Evolutionary conservation across 2,329 filamentous ascomycete species (phyloP).

Genomic region (Cryoendolithus antarcticus): DNA sequence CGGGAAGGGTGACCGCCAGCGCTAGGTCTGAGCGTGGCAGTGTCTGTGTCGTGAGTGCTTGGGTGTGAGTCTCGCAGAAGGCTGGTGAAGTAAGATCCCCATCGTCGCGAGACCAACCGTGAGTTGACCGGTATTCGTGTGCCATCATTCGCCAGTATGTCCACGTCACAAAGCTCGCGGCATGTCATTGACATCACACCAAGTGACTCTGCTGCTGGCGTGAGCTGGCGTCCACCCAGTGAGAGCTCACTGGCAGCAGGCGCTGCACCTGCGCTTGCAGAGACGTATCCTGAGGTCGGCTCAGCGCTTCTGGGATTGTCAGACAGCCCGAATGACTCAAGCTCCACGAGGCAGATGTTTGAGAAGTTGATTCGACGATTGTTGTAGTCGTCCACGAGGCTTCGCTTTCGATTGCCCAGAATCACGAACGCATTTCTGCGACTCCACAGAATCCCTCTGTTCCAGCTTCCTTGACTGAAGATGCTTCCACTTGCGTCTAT

Average conservation of each 20-base stretch:
- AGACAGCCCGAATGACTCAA: conserved; percentile 94
- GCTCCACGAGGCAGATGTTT: conserved; percentile 90
- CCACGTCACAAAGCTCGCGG: conserved; percentile 91
- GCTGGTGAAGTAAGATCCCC: conserved; percentile 94
- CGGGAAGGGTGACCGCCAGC: conserved; percentile 42
- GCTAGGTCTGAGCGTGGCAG: conserved; percentile 59
- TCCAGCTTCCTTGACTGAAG: conserved; percentile 96
- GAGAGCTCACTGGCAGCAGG: conserved; percentile 31
- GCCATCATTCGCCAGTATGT: conserved; percentile 80
- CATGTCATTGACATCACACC: conserved; percentile 68
- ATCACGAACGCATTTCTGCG: conserved; percentile 92
- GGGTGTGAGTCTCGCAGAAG: conserved; percentile 67
- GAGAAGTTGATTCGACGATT: conserved; percentile 95
- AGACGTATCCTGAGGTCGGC: conserved; percentile 73
- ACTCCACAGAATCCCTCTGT: conserved; percentile 85
- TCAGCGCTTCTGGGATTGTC: conserved; percentile 76
- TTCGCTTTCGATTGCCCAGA: conserved; percentile 83
- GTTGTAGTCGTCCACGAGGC: conserved; percentile 94
- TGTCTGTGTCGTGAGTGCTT: conserved; percentile 58
- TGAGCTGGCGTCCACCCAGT: conserved; percentile 64
- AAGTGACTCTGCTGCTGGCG: conserved; percentile 68
- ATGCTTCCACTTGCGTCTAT: conserved; percentile 92
- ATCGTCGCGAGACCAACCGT: conserved; percentile 70
- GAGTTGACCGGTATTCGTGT: conserved; percentile 92
- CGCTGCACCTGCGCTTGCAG: conserved; percentile 55